Base-by-base conservation (phyloP, 2,329 filamentous ascomycete genomes). In the Fusarium kyushuense region DNA sequence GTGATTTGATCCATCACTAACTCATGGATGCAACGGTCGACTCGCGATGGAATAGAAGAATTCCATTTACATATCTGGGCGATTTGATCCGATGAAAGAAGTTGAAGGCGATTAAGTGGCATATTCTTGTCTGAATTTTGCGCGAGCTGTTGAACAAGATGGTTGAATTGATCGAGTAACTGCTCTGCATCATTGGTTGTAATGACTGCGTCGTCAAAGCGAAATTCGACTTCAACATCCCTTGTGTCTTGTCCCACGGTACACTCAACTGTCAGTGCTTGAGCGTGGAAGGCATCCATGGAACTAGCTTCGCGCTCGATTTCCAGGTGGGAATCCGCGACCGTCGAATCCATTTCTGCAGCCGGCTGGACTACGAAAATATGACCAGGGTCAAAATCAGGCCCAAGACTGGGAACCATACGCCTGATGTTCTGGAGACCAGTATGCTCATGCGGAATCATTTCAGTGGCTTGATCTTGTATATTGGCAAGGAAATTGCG, bases 321-420 rank as follows among this genome's bases (percentile, higher is more conserved):
- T 29, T 51, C 33, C 12, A 51, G 17, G 33, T 51, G 23, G 13
- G 47, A 38, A 36, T 17, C 21, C 23, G 17, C n/a, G n/a, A 30
- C 36, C 13, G 27, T 11, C 0, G 36, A 41, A 11, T 42, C 36
- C 36, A 12, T 23, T 42, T 53, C 49, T 25, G 27, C 49, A 25
- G 36, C 49, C 3, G 49, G 49, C 13, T 53, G 49, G 19, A 53
- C 49, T 14, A 53, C 36, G 19, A 53, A 53, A 19, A 53, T 41
- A 53, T 53, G 49, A 19, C 49, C 49, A 3, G 49, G 49, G 32
- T 53, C 49, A 25, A 53, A 53, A 41, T 42, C 49, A 32, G 36
- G 49, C 11, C 49, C 49, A 32, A 53, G 49, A 25, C 27, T 32
- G 19, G 49, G 25, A n/a, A 53, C 49, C 27, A 41, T 41, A 42